A percentile compares a stretch with the other conserved stretches of the same genome.
Evolutionary conservation across 768 basidiomycete species (phyloP).

Genomic region (Hericium erinaceus): DNA sequence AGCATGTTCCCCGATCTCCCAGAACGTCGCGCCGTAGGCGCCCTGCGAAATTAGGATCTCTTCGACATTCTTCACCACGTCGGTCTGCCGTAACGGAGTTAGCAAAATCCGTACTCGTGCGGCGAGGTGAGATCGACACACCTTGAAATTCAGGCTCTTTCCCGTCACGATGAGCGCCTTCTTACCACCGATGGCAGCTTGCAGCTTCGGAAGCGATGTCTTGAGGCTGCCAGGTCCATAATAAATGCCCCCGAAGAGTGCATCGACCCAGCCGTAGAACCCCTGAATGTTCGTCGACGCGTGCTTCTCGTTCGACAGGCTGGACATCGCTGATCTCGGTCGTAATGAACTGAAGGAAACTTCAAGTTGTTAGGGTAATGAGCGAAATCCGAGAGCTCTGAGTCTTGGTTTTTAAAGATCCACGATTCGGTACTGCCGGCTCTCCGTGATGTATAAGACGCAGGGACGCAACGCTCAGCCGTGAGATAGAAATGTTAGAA

Average conservation of each 20-base stretch:
- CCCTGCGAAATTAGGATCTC: constrained; percentile 43
- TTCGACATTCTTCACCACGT: constrained; percentile 48
- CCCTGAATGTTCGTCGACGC: constrained; percentile 30
- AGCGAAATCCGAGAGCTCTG: no score
- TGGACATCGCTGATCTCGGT: background rate
- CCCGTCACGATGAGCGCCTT: constrained; percentile 70
- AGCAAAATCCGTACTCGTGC: background rate
- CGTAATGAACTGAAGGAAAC: background rate
- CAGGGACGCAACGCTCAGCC: no score
- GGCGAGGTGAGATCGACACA: constrained; percentile 11
- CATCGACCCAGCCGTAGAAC: constrained; percentile 58
- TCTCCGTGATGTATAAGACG: no score
- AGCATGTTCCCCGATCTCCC: constrained; percentile 63
- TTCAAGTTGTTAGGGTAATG: no score
- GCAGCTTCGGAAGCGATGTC: constrained; percentile 55
- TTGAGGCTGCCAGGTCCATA: constrained; percentile 63
- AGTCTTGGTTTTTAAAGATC: no score
- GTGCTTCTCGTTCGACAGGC: constrained; percentile 1
- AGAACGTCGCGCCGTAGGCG: constrained; percentile 62
- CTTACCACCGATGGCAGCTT: constrained; percentile 42
- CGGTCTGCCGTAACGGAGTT: constrained; percentile 33
- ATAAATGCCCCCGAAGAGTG: constrained; percentile 55
- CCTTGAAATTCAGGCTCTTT: constrained; percentile 58
- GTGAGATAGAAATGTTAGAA: no score
- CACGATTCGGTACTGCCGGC: no score